Percentiles rank a stretch among this genome's conserved stretches.
Evolutionary conservation across 78 protist species (phyloP).

Genomic region (Emiliania huxleyi): DNA sequence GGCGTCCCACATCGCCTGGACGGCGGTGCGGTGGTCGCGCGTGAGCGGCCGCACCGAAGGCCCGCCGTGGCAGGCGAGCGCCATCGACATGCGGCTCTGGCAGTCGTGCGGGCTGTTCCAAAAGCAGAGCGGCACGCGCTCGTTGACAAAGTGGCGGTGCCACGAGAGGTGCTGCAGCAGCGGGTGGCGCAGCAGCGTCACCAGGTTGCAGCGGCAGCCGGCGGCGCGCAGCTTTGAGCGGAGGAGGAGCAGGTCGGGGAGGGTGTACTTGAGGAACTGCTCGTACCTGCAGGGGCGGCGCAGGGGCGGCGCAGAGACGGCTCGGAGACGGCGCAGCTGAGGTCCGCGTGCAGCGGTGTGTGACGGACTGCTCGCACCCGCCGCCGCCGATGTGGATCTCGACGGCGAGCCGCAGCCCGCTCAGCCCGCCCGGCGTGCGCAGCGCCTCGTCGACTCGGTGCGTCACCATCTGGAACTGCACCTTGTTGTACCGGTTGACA

Average conservation of each 20-base stretch:
- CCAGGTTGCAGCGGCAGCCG: neutral
- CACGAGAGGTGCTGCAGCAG: neutral
- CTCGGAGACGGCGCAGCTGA: too few relatives aligned
- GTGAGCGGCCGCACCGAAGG: neutral
- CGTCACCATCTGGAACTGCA: neutral
- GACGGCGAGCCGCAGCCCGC: neutral
- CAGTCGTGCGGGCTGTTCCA: neutral
- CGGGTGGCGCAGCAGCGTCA: slow-evolving; percentile 4
- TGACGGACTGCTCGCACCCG: neutral
- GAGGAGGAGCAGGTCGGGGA: neutral
- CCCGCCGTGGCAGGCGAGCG: slow-evolving; percentile 5
- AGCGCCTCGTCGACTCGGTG: neutral
- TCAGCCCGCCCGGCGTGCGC: neutral
- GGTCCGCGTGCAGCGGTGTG: too few relatives aligned
- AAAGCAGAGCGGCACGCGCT: slow-evolving; percentile 21
- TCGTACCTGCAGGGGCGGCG: too few relatives aligned
- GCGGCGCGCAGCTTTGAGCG: neutral
- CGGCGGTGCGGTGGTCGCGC: neutral
- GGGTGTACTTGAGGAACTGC: neutral
- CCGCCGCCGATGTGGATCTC: slow-evolving; percentile 10
- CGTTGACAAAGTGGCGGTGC: neutral
- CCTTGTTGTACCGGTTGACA: neutral
- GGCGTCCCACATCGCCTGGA: neutral
- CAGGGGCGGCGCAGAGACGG: too few relatives aligned
- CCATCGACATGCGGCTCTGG: neutral